phyloP scores from a whole-genome alignment of 306 rosid species.

The Dryas octopetala region DNA sequence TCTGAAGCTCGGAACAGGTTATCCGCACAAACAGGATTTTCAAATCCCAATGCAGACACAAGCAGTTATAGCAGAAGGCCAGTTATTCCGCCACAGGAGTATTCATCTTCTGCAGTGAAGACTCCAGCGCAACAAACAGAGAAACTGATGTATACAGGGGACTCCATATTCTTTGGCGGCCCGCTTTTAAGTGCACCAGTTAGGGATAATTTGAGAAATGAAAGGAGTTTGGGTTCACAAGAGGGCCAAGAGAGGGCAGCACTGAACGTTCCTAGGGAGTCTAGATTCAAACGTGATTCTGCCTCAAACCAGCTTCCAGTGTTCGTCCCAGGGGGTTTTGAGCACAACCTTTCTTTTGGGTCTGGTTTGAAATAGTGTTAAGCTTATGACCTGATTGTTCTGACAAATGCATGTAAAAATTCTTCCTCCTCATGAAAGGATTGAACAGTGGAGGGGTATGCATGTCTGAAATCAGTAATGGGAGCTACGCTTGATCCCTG shows the following conservation, averaged over 20 bases:
- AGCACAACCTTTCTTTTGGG: conserved; percentile 52
- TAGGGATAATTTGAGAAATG: conserved; percentile 65
- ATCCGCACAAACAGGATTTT: conserved; percentile 51
- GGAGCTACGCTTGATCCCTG: conserved; percentile 14
- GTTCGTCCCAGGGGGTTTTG: conserved; percentile 77
- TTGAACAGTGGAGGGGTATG: conserved; percentile 7
- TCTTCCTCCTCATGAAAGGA: conserved; percentile 8
- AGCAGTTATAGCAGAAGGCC: conserved; percentile 51
- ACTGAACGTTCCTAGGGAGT: conserved; percentile 56
- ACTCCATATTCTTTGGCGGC: conserved; percentile 92
- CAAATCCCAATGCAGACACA: conserved; percentile 52
- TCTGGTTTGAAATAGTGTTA: conserved; percentile 48
- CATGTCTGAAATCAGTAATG: background rate
- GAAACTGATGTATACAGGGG: conserved; percentile 87
- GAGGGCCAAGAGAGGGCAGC: conserved; percentile 55
- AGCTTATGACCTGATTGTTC: conserved; percentile 34
- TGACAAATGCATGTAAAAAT: conserved; percentile 13
- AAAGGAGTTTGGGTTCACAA: conserved; percentile 43
- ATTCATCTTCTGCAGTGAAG: conserved; percentile 51
- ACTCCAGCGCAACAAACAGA: conserved; percentile 57
- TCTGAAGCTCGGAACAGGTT: conserved; percentile 68
- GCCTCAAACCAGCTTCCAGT: conserved; percentile 91
- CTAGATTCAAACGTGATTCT: conserved; percentile 79
- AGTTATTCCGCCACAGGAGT: conserved; percentile 46
- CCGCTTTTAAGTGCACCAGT: conserved; percentile 70